Evolutionary conservation across 2,329 filamentous ascomycete species (phyloP), one percentile per base, ranked within the genome.

Genomic region (Talaromyces rugulosus): DNA sequence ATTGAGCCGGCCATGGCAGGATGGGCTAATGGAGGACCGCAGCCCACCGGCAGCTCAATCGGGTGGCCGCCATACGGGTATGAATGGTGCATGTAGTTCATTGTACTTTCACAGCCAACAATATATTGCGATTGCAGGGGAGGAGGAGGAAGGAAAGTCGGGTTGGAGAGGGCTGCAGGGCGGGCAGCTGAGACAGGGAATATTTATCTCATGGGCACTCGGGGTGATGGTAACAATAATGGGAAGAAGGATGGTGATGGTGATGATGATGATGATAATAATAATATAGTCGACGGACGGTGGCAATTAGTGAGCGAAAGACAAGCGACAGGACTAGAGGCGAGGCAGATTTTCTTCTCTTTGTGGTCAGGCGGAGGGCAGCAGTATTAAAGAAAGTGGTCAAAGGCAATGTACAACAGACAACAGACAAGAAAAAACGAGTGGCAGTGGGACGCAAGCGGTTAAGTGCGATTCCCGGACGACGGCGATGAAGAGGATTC

Each of bases 1-100:
- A 75, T 73, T 36, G 73, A 69, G 63, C 72, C 73, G 64, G 73
- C 71, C 73, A 78, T 75, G 30, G 75, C 66, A 1, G 73, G 72
- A 55, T 74, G 75, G 40, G 69, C 67, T 70, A 76, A 76, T 52
- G 70, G 64, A 12, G 73, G 70, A 51, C 75, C 75, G 60, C 72
- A 76, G 55, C 68, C 67, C 60, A 77, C 67, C 31, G 71, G 65
- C 57, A 77, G 75, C 34, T 78, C 74, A 66, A 78, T 71, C 34
- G 73, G 74, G 23, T 76, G 74, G 60, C 69, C 69, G 33, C 69
- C 65, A 60, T 73, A 78, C 33, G 69, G 66, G 66, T 74, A 78
- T 60, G 75, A 69, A 61, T 74, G 16, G 76, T 69, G 61, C 75
- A 59, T 18, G 36, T 56, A 78, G 57, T 73, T 77, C 76, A 78